A percentile compares a stretch with the other conserved stretches of the same genome.
phyloP scores from a whole-genome alignment of 176 grass and related monocot species.

The Oryza coarctata region DNA sequence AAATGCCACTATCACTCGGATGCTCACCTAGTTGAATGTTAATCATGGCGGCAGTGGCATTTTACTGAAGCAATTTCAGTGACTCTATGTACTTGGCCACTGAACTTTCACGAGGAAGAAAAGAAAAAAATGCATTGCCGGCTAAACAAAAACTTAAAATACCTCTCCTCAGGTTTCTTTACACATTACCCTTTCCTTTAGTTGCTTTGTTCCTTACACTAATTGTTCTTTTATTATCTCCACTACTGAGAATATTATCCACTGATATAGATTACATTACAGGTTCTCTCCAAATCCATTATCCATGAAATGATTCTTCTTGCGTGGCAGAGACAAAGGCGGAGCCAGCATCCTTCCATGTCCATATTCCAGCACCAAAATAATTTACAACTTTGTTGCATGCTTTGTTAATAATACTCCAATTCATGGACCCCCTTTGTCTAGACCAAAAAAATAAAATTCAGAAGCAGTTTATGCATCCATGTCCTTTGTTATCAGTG shows the following conservation, averaged over 20 bases:
- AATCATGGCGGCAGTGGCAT: neutral
- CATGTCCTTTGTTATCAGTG: constrained; percentile 22
- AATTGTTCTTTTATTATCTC: constrained; percentile 5
- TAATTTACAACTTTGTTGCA: constrained; percentile 2
- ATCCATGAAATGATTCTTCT: constrained; percentile 39
- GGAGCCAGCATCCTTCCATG: constrained; percentile 21
- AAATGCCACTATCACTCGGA: neutral
- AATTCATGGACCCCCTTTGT: neutral
- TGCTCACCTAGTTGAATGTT: neutral
- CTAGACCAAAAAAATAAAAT: neutral
- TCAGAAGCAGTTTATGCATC: neutral
- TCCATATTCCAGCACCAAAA: constrained; percentile 20
- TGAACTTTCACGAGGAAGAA: neutral
- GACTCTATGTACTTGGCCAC: neutral
- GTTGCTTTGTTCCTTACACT: constrained; percentile 16
- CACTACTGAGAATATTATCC: constrained; percentile 35
- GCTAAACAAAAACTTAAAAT: neutral
- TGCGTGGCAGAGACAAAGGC: constrained; percentile 40
- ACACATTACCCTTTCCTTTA: constrained; percentile 15
- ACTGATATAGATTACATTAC: neutral
- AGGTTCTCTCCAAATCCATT: constrained; percentile 35
- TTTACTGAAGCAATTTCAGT: constrained; percentile 23
- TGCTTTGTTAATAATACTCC: neutral
- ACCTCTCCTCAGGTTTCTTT: neutral
- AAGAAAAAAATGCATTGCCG: neutral